A percentile compares a stretch with the other conserved stretches of the same genome.
These are phyloP conservation scores for Limnanthes douglasii DNA, from an alignment of 345 rosid genomes.

Conservation along the genomic window DNA sequence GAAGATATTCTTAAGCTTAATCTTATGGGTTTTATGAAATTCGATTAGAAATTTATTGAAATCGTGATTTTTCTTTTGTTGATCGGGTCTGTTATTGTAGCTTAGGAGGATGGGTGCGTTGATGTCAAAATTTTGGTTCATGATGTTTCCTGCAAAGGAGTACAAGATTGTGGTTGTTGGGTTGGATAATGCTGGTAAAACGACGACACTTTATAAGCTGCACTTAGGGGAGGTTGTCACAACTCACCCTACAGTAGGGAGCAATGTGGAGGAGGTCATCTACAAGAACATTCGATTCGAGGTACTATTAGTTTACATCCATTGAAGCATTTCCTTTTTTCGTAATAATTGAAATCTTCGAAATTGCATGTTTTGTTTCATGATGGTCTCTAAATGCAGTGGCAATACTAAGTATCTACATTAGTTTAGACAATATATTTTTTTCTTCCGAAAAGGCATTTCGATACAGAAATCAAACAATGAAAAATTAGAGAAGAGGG, in stretches of 20 bases:
- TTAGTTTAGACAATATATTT: no score
- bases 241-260: slow-evolving; percentile 92
- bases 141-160: slow-evolving; percentile 93
- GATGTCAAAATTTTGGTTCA: slow-evolving; percentile 82
- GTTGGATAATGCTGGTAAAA: slow-evolving; percentile 94
- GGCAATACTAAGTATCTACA: no score
- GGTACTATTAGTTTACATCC: slow-evolving; percentile 30
- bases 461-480: no score
- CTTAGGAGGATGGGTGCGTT: slow-evolving; percentile 55
- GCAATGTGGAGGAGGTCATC: slow-evolving; percentile 94
- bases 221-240: slow-evolving; percentile 94
- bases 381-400: no score
- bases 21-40: no score
- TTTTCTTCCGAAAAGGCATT: no score
- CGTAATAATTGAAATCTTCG: no score
- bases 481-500: no score
- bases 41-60: no score
- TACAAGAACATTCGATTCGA: slow-evolving; percentile 92
- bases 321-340: no score
- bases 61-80: background rate
- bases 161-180: slow-evolving; percentile 97
- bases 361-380: no score
- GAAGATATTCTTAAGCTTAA: no score
- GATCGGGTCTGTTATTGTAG: slow-evolving; percentile 1
- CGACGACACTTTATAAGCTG: slow-evolving; percentile 89